These are phyloP conservation scores for Rubia peregrina DNA, from an alignment of 305 asterid genomes.

Conservation along the genomic window DNA sequence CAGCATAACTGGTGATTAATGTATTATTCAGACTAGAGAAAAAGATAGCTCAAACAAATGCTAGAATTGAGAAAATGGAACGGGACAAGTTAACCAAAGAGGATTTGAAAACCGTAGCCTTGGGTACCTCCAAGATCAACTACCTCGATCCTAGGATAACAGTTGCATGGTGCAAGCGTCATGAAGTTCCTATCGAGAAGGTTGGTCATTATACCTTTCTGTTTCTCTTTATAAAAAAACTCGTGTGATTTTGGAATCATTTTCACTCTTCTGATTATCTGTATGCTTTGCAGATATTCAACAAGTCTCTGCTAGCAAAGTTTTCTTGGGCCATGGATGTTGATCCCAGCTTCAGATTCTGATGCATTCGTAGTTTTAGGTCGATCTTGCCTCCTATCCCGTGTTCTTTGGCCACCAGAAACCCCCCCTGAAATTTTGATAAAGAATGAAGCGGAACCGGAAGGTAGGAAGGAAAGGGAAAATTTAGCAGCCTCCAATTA, in stretches of 20 bases:
- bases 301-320: conserved; percentile 89
- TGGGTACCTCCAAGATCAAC: conserved; percentile 95
- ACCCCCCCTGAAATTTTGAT: not conserved
- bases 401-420: not conserved
- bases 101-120: conserved; percentile 78
- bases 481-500: not conserved
- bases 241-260: not conserved
- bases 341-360: conserved; percentile 85
- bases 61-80: conserved; percentile 75
- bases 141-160: conserved; percentile 96
- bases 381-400: not conserved
- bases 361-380: conserved; percentile 21
- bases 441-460: not conserved
- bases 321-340: conserved; percentile 99
- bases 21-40: conserved; percentile 61
- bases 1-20: conserved; percentile 21
- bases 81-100: conserved; percentile 76
- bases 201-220: conserved; percentile 23
- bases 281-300: conserved; percentile 64
- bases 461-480: not conserved
- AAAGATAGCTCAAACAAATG: conserved; percentile 64
- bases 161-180: conserved; percentile 99
- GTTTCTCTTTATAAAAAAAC: not conserved
- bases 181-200: conserved; percentile 97
- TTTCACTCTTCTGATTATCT: not conserved